Conservation (phyloP, 768 basidiomycete species). For the Dentipellis sp. region DNA sequence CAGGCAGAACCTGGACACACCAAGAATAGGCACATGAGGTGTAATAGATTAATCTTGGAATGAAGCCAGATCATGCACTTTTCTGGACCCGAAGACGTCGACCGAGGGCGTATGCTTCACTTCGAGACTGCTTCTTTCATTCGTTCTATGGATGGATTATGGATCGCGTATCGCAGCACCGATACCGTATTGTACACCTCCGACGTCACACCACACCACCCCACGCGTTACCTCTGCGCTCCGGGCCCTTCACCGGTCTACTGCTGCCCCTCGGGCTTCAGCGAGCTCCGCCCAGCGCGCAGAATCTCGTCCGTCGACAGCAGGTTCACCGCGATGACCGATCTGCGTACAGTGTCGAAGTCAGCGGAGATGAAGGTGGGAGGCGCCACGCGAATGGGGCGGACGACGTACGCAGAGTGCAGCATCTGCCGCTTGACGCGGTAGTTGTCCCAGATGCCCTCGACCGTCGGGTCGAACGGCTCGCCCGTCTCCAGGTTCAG, state of each 20-base stretch:
- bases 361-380: slow-evolving; percentile 18
- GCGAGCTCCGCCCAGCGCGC: slow-evolving; percentile 77
- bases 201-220: too few species aligned
- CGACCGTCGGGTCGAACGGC: slow-evolving; percentile 91
- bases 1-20: too few species aligned
- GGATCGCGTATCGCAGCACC: too few species aligned
- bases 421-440: slow-evolving; percentile 98
- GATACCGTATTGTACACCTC: too few species aligned
- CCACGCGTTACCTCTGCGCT: too few species aligned
- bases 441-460: slow-evolving; percentile 99
- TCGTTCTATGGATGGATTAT: too few species aligned
- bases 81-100: too few species aligned
- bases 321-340: slow-evolving; percentile 91
- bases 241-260: slow-evolving; percentile 14
- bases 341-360: slow-evolving; percentile 33
- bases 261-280: slow-evolving; percentile 71
- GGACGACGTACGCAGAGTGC: slow-evolving; percentile 72
- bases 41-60: too few species aligned
- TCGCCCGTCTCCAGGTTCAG: slow-evolving; percentile 90
- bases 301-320: slow-evolving; percentile 95
- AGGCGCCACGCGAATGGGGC: background rate
- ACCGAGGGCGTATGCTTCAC: too few species aligned
- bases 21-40: too few species aligned
- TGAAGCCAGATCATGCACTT: too few species aligned
- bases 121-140: too few species aligned